Evolutionary conservation across 1,284 basidiomycete genomes (phyloP), one percentile per base, ranked within the genome.

Genomic region (Leccinum holopus): DNA sequence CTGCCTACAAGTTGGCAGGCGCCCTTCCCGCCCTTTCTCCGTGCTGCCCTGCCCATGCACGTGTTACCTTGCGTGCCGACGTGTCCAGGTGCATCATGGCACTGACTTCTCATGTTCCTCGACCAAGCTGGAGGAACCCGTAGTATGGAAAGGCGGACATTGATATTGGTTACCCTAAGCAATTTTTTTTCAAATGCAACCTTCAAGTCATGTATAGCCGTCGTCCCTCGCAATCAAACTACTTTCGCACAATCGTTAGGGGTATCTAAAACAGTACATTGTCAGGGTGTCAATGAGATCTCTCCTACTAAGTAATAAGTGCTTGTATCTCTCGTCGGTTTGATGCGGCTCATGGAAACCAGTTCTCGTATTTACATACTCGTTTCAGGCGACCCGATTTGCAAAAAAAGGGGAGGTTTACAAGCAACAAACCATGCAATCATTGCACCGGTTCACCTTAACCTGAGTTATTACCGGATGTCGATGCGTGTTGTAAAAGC

Each of bases 401-500:
- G 49, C 59, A 67, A 63, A 54, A 16, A 16, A 21, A 8, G 9
- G 35, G 25, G 25, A 30, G 51, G 39, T 53, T 33, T 28, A 37
- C 14, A 58, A 52, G 59, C 41, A 59, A 55, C 37, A 25, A 44
- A 41, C 37, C 47, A 51, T 28, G 28, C 44, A 58, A 21, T 12
- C 28, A 28, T 28, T 28, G 44, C 55, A 63, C 60, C 53, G 59
- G 68, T 56, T 62, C 18, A 47, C 18, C 52, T n/a, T 28, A 5
- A 12, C 32, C 12, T 66, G 61, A 59, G 12, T 68, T n/a, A 18
- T 28, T 28, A 28, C 61, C 58, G 55, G 58, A 55, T 59, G 33
- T 47, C 53, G 67, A 54, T 54, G n/a, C 47, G 44, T 52, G 44
- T 54, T 53, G 54, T 8, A 44, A n/a, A 53, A 37, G 18, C 55